Evolutionary conservation across 805 yeast species (phyloP), one percentile per base, ranked within the genome.

Genomic region (Komagataella pastoris): DNA sequence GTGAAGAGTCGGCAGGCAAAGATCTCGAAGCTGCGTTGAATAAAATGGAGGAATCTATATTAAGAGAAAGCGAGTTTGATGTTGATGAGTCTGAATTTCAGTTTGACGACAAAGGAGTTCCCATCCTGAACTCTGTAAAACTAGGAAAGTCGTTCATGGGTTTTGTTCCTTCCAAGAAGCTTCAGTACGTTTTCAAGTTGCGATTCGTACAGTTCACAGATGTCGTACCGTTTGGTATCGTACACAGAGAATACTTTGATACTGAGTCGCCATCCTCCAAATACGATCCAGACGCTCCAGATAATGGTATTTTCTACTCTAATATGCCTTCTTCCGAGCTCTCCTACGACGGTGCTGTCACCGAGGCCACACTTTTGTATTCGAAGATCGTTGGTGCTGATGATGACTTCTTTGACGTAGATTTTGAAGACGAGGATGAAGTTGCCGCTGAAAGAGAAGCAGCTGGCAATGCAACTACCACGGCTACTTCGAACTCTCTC

Each of bases 331-430:
- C 90, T 1, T 73, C 85, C 6, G 98, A 91, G 61, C 76, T 93
- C 30, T 84, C 96, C 44, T 91, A 89, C 65, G 97, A 91, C 64
- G 98, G 97, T 30, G 78, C 87, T 3, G 79, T 91, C 17, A 81
- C 90, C 2, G 93, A 88, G 54, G 88, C 90, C 6, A 85, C 81
- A 62, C 69, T 78, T 18, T 64, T 91, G 46, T 91, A 88, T 64
- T 81, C 79, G 54, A 73, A 76, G 52, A 82, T 91, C 55, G 95
- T 93, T 8, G 98, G 98, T 7, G 79, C 95, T 1, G 93, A 86
- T 63, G 97, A 91, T 59, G 98, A 91, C 67, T 93, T 93, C 69
- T 91, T 91, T 63, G 96, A 88, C 65, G 87, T 91, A 46, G 98
- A 91, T 66, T 91, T 91, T 62, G 97, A 91, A 66, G 98, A 91